Percentiles rank a stretch among this genome's conserved stretches.
Conservation (phyloP, 2,329 filamentous ascomycete genomes). For the Tolypocladium amazonense region DNA sequence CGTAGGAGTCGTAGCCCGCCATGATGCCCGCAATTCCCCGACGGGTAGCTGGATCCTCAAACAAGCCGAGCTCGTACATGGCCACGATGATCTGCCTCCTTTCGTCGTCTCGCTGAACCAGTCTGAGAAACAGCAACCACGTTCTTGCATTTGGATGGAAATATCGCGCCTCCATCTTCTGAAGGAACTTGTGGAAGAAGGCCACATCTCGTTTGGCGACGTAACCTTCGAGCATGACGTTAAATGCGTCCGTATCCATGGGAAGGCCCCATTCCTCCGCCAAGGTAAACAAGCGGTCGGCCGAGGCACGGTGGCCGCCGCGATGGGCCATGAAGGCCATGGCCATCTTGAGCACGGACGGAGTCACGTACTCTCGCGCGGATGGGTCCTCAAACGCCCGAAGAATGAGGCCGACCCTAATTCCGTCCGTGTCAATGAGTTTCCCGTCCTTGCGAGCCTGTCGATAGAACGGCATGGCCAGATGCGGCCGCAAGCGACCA, state of each 20-base stretch:
- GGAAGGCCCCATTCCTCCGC: conserved; percentile 25
- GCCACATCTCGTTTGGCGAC: conserved; percentile 26
- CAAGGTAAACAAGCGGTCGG: conserved; percentile 24
- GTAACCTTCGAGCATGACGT: conserved; percentile 32
- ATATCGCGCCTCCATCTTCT: conserved; percentile 28
- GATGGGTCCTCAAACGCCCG: conserved; percentile 25
- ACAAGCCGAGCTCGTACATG: conserved; percentile 34
- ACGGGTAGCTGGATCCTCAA: conserved; percentile 24
- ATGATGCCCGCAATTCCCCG: conserved; percentile 29
- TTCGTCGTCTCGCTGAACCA: conserved; percentile 49
- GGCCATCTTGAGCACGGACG: conserved; percentile 30
- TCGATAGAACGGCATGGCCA: conserved; percentile 24
- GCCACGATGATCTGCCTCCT: conserved; percentile 32
- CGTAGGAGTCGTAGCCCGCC: conserved; percentile 31
- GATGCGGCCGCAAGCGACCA: conserved; percentile 21
- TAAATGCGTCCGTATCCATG: conserved; percentile 35
- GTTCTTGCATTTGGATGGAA: conserved; percentile 31
- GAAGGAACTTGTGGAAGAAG: conserved; percentile 29
- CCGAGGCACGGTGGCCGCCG: conserved; percentile 22
- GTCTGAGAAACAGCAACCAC: conserved; percentile 37
- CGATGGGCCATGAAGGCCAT: conserved; percentile 28
- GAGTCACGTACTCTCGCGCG: conserved; percentile 23
- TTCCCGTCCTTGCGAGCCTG: conserved; percentile 14
- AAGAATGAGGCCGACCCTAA: conserved; percentile 27
- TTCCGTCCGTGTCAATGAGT: conserved; percentile 24